phyloP scores from a whole-genome alignment of 441 rosid genomes.

The Rhodomyrtus psidioides region DNA sequence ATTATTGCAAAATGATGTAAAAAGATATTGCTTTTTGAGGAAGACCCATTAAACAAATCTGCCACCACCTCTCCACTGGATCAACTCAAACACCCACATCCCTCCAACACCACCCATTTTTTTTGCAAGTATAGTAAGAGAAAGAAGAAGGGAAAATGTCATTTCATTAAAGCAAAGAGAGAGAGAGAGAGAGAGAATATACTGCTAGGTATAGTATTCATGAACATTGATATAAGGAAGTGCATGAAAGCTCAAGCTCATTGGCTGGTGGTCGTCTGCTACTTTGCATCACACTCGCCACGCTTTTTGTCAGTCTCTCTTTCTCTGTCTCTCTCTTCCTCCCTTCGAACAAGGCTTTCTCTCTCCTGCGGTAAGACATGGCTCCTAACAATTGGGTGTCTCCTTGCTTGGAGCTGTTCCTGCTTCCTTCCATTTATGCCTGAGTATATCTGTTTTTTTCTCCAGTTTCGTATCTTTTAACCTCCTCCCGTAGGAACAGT shows the following conservation, averaged over 20 bases:
- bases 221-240: not conserved
- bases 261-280: not conserved
- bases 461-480: not conserved
- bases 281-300: not conserved
- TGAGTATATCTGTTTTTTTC: not conserved
- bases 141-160: not conserved
- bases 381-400: not conserved
- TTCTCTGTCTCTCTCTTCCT: not conserved
- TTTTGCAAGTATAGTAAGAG: not conserved
- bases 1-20: not conserved
- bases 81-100: not conserved
- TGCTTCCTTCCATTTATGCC: not conserved
- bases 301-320: not conserved
- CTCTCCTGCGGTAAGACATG: not conserved
- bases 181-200: not conserved
- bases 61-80: not conserved
- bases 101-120: not conserved
- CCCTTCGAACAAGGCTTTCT: not conserved
- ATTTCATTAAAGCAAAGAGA: not conserved
- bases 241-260: not conserved
- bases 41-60: not conserved
- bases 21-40: not conserved
- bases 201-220: not conserved
- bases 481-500: not conserved
- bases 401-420: not conserved